Base-by-base conservation (phyloP, 257 asterid species). In the Cinchona pubescens region DNA sequence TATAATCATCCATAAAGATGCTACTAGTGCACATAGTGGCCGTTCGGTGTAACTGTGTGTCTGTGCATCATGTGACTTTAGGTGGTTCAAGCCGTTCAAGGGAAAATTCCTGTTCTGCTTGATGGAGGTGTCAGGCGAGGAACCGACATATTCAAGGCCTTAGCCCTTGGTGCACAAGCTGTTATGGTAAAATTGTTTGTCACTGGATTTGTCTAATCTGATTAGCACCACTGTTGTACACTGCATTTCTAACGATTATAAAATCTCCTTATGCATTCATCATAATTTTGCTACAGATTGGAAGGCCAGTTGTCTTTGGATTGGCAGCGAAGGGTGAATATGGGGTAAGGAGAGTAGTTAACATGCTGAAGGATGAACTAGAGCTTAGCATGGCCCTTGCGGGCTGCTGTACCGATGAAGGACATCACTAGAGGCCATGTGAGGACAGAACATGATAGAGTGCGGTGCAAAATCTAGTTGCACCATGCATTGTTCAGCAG, bases 61-160 rank as follows among this genome's bases (percentile, higher is more conserved):
- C 15, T 19, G 29, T 43, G 25, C 46, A 13, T 51, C 6, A 34
- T 35, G 46, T 5, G 62, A 48, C 56, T 73, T 74, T 68, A 88
- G 96, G 91, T 90, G 75, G 89, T 87, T 67, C 60, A 59, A 64
- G 88, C 92, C 71, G 96, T 87, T 48, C 74, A 80, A 80, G 91
- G 90, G 78, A 87, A 76, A 80, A 79, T 87, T n/a, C 92, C 90
- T 0, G 89, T 90, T 29, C 71, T 88, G 21, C 13, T 90, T 14
- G 93, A 90, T 71, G 96, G 96, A 67, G 93, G 96, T 18, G 82
- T 90, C 73, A 85, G 96, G 76, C 83, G 96, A 18, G 96, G 93
- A 65, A 84, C 93, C 7, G 93, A 88, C 61, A 68, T 88, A 72
- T 90, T 90, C 84, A 90, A 90, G 86, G 93, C 92, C 78, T 83